Evolutionary conservation across 2,329 filamentous ascomycete species (phyloP).

Genomic region (Sporothrix protearum): DNA sequence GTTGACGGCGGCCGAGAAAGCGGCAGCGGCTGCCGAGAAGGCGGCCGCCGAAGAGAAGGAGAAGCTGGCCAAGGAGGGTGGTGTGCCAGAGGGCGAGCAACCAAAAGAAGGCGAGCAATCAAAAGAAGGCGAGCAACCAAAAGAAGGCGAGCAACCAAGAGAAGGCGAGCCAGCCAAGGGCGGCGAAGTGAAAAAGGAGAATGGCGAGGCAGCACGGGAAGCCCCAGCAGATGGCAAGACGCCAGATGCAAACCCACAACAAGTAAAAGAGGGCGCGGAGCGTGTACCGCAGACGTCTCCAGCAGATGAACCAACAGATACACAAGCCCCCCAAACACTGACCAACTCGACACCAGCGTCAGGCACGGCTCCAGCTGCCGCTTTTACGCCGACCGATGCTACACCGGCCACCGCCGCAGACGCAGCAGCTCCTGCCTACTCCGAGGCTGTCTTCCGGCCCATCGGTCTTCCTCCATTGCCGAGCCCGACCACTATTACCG

Average conservation of each 20-base stretch:
- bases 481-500: neutral
- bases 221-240: neutral
- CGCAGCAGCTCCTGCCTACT: neutral
- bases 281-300: neutral
- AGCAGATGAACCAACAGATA: neutral
- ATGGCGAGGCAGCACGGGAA: neutral
- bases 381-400: neutral
- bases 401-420: neutral
- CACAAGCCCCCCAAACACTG: neutral
- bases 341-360: neutral
- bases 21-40: slow-evolving; percentile 17
- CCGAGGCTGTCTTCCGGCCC: neutral
- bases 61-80: neutral
- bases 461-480: neutral
- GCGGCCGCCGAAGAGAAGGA: neutral
- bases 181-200: neutral
- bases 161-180: slow-evolving; percentile 4
- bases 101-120: neutral
- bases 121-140: no score
- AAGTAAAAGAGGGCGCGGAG: neutral
- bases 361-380: neutral
- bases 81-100: neutral
- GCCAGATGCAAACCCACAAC: neutral
- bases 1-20: slow-evolving; percentile 36
- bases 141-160: neutral